These are phyloP conservation scores for Cantharellus anzutake DNA, from an alignment of 768 basidiomycete species.

Conservation along the genomic window DNA sequence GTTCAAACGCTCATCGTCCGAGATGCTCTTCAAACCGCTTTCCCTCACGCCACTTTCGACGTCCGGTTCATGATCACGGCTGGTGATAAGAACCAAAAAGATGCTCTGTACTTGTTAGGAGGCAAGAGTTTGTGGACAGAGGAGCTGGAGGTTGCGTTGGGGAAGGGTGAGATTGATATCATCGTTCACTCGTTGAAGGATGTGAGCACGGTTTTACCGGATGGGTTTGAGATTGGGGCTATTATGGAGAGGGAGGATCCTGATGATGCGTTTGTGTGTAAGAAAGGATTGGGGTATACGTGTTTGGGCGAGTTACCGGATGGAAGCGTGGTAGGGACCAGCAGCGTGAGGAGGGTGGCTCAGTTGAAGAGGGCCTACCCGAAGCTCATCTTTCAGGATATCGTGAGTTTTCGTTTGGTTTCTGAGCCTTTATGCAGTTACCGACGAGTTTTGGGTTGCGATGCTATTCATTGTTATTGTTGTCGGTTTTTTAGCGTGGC, in stretches of 20 bases:
- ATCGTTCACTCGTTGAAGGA: slow-evolving; percentile 89
- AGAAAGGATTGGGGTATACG: slow-evolving; percentile 48
- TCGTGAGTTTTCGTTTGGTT: slow-evolving; percentile 37
- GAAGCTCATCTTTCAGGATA: slow-evolving; percentile 60
- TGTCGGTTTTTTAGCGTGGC: slow-evolving; percentile 36
- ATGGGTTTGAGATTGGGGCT: slow-evolving; percentile 69
- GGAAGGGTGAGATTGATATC: slow-evolving; percentile 60
- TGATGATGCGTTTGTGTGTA: slow-evolving; percentile 75
- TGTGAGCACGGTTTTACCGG: slow-evolving; percentile 72
- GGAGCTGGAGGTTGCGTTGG: slow-evolving; percentile 76
- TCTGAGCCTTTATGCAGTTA: neutral
- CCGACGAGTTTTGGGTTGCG: neutral
- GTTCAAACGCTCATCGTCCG: slow-evolving; percentile 74
- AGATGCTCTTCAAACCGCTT: slow-evolving; percentile 35
- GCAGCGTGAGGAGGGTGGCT: slow-evolving; percentile 81
- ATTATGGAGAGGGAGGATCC: slow-evolving; percentile 78
- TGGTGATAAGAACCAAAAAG: slow-evolving; percentile 80
- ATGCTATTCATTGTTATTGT: neutral
- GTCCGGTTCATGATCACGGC: slow-evolving; percentile 49
- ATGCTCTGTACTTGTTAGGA: slow-evolving; percentile 68
- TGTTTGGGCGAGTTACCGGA: slow-evolving; percentile 64
- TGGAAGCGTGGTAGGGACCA: slow-evolving; percentile 87
- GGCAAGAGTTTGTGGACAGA: slow-evolving; percentile 94
- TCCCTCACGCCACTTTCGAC: slow-evolving; percentile 31
- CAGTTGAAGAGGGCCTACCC: slow-evolving; percentile 70